Conservation (phyloP, 2,329 filamentous ascomycete species). For the Cladobotryum mycophilum region DNA sequence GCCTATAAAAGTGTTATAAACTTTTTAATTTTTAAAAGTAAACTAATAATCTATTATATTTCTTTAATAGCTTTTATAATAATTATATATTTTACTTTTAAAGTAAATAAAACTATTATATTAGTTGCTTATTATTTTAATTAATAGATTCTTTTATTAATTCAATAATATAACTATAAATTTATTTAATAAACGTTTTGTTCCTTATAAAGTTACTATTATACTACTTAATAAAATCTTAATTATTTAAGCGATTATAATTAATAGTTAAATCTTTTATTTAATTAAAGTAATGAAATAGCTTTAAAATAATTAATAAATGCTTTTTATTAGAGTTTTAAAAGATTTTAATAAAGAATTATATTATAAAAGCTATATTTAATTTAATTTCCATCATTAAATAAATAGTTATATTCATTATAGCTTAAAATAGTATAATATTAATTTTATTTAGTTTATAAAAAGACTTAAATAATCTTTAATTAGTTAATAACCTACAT, state of each 20-base stretch:
- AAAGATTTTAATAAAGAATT: background rate
- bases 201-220: background rate
- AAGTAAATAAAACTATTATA: too few relatives aligned
- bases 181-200: constrained; percentile 1
- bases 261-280: background rate
- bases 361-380: background rate
- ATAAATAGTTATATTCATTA: background rate
- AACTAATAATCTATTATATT: background rate
- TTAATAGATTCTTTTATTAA: background rate
- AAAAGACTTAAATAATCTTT: background rate
- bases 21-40: background rate
- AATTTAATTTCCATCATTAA: background rate
- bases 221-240: background rate
- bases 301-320: background rate
- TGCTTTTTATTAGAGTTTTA: background rate
- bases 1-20: too few relatives aligned
- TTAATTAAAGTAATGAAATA: constrained; percentile 5
- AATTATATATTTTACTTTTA: too few relatives aligned
- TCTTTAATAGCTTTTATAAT: background rate
- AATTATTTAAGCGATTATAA: background rate
- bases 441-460: background rate
- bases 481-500: background rate
- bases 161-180: background rate
- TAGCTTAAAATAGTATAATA: background rate
- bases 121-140: too few relatives aligned